Evolutionary conservation across 306 rosid genomes (phyloP), one percentile per base, ranked within the genome.

Genomic region (Abrus precatorius): DNA sequence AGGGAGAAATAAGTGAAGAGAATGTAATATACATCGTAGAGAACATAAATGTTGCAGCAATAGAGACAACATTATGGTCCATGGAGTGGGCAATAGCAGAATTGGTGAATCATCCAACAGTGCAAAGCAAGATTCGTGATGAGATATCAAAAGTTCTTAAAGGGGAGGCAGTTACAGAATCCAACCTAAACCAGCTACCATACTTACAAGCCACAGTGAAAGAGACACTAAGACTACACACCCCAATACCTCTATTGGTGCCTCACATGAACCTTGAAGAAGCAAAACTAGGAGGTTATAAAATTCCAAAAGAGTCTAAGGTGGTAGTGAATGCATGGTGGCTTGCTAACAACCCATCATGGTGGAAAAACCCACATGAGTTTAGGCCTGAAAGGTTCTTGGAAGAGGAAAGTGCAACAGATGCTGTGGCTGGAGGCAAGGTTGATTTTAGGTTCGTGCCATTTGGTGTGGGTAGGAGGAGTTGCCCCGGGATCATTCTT

Each of bases 51-150:
- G 89, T 86, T 27, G 98, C 97, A 57, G 98, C 97, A 69, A 91
- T 93, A 78, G 95, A 93, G 65, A 93, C 97, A 55, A 91, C 98
- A 13, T 76, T 93, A 40, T 90, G 98, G 97, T 93, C 97, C 3
- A 93, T 93, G 93, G 98, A 93, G 36, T 91, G 98, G 98, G 95
- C 91, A 20, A 93, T 91, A 80, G 98, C 97, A 7, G 97, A 93
- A 87, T 47, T 93, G 62, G 98, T 93, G 3, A 93, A 90, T 47
- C 78, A 91, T 76, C 97, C 97, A 69, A 64, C 13, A 0, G 90
- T 91, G 1, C 98, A 93, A 72, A 50, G 32, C 53, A 92, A 90
- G 78, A 86, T 94, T 43, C 89, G 97, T 0, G 80, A 93, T 0
- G 98, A 91, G 72, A 89, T 90, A 80, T 80, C 90, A n/a, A 9